Base-by-base conservation (phyloP, 257 asterid species). In the Petunia secreta region DNA sequence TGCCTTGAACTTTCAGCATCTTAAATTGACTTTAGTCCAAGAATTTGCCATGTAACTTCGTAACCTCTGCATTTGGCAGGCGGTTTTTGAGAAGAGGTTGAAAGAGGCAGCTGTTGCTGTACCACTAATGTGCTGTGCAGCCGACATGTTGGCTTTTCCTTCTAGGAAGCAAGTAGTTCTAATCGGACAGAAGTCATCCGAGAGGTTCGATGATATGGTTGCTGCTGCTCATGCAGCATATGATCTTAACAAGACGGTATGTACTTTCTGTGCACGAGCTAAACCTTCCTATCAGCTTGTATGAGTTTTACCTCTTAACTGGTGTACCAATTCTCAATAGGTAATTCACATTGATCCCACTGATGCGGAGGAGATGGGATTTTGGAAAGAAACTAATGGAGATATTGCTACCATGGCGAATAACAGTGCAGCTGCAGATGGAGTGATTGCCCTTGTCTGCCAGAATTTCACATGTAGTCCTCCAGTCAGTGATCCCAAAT, bases 51-150 rank as follows among this genome's bases (percentile, higher is more conserved):
- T 8, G 13, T 58, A 4, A 6, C n/a, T 5, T 40, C 16, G 15
- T 37, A 55, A 8, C 37, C 41, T 15, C 37, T 46, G 34, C 8
- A 6, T 65, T 25, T 68, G 46, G 34, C 89, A 95, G 99, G 97
- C 97, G 0, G 97, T 94, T 36, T 95, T 93, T 36, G 99, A 95
- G 94, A 92, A 87, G 93, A 87, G 99, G 75, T 85, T 95, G 83
- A 85, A 85, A 77, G 97, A 93, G 16, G 82, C 91, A 4, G 66
- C 97, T 0, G 77, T 88, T 86, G 99, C 98, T 0, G 89, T 93
- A 83, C 99, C 99, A 4, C 82, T 93, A 52, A 87, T 93, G 97
- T 93, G 99, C 83, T 93, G 98, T 10, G 98, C 89, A 1, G 98
- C 98, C 1, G 97, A 93, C 44, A 93, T 93, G 96, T 88, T 95